A percentile compares a stretch with the other conserved stretches of the same genome.
phyloP scores from a whole-genome alignment of 768 basidiomycete genomes.

The Tricholoma sp. region DNA sequence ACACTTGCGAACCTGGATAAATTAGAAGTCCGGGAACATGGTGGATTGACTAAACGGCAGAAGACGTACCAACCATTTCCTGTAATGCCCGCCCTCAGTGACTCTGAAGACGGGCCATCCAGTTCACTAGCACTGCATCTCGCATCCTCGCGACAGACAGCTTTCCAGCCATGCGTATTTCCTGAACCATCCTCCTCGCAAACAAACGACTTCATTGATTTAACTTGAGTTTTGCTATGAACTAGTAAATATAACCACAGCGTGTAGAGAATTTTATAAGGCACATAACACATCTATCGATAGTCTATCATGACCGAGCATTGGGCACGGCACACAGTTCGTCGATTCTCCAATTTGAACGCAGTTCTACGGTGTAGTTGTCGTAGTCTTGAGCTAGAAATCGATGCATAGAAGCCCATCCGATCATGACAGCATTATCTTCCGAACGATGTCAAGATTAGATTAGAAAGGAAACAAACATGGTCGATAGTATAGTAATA shows the following conservation, averaged over 20 bases:
- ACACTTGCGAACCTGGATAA: constrained; percentile 1
- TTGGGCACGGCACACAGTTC: constrained; percentile 23
- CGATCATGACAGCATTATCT: constrained; percentile 99
- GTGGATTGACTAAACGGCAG: constrained; percentile 1
- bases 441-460: background rate
- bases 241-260: too few relatives aligned
- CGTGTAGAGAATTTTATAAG: background rate
- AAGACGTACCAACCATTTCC: constrained; percentile 3
- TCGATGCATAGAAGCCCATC: constrained; percentile 83
- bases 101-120: background rate
- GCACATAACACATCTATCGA: background rate
- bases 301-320: too few relatives aligned
- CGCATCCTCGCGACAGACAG: background rate
- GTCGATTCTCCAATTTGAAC: constrained; percentile 79
- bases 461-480: background rate
- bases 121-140: background rate
- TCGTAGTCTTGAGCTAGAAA: constrained; percentile 61
- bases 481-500: background rate
- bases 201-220: constrained; percentile 6
- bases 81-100: background rate
- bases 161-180: background rate
- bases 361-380: constrained; percentile 53
- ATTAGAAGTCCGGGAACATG: background rate
- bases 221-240: constrained; percentile 6
- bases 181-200: constrained; percentile 10